Evolutionary conservation across 2,329 filamentous ascomycete species (phyloP).

Genomic region (Exophiala oligosperma): DNA sequence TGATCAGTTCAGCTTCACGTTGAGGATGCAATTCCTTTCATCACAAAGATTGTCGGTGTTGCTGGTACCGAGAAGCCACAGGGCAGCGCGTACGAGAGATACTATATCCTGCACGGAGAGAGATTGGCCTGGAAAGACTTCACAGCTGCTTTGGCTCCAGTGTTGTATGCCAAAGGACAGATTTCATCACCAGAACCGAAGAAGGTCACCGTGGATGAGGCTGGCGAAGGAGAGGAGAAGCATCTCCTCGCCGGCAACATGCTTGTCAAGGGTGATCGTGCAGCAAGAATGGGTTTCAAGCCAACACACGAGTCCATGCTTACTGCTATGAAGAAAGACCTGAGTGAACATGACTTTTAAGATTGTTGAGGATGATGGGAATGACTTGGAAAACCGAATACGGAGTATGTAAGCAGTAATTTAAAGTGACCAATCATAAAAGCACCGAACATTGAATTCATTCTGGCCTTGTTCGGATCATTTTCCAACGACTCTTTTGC

Average conservation of each 20-base stretch:
- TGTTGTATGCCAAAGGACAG: constrained; percentile 14
- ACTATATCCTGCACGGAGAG: constrained; percentile 20
- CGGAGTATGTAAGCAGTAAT: too few species aligned
- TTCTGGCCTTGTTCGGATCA: too few species aligned
- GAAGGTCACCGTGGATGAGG: constrained; percentile 9
- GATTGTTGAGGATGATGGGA: neutral
- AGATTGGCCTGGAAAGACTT: constrained; percentile 19
- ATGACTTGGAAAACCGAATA: too few species aligned
- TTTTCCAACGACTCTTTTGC: too few species aligned
- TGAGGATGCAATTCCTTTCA: constrained; percentile 13
- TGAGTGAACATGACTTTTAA: constrained; percentile 9
- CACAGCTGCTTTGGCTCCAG: constrained; percentile 6
- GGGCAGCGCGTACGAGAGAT: constrained; percentile 17
- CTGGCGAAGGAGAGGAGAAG: constrained; percentile 9
- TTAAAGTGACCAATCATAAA: too few species aligned
- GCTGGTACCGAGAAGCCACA: constrained; percentile 14
- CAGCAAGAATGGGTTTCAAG: constrained; percentile 16
- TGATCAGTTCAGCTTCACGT: constrained; percentile 9
- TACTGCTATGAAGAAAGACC: constrained; percentile 9
- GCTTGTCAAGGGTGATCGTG: constrained; percentile 18
- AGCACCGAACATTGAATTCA: too few species aligned
- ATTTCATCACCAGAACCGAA: constrained; percentile 14
- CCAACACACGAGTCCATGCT: constrained; percentile 14
- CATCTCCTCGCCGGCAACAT: constrained; percentile 13
- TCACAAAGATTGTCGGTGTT: constrained; percentile 18